A percentile compares a stretch with the other conserved stretches of the same genome.
phyloP scores from a whole-genome alignment of 306 rosid genomes.

The Prunus fruticosa region DNA sequence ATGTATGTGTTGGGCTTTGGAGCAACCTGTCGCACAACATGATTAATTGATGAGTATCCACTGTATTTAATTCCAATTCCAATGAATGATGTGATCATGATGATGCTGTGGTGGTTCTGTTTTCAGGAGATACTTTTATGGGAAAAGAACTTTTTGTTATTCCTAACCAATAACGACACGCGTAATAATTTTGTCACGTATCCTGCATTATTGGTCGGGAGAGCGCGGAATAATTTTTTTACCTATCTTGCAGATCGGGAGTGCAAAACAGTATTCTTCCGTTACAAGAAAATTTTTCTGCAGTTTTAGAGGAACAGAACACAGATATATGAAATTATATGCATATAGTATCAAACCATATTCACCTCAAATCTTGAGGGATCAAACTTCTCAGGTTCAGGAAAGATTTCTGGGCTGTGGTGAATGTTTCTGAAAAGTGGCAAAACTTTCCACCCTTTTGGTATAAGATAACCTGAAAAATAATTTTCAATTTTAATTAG shows the following conservation, averaged over 20 bases:
- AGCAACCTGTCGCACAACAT: conserved; percentile 52
- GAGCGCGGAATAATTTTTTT: too few relatives aligned
- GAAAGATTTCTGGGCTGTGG: conserved; percentile 74
- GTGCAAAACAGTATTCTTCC: too few relatives aligned
- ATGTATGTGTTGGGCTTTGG: conserved; percentile 85
- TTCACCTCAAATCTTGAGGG: conserved; percentile 95
- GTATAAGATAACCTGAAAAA: conserved; percentile 71
- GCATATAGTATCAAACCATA: neutral
- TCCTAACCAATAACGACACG: too few relatives aligned
- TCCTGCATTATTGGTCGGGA: too few relatives aligned
- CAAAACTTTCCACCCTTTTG: conserved; percentile 96
- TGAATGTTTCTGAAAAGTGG: conserved; percentile 96
- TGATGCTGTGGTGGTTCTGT: too few relatives aligned
- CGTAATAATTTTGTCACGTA: accelerated
- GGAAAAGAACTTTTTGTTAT: too few relatives aligned
- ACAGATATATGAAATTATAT: too few relatives aligned
- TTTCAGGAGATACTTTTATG: too few relatives aligned
- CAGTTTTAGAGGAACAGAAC: neutral
- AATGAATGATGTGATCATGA: neutral
- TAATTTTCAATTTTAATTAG: neutral
- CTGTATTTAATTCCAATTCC: neutral
- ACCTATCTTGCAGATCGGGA: too few relatives aligned
- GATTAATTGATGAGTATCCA: conserved; percentile 15
- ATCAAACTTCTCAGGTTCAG: conserved; percentile 81
- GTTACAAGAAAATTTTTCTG: too few relatives aligned